Evolutionary conservation across 345 rosid species (phyloP).

Genomic region (Zanthoxylum bungeanum): DNA sequence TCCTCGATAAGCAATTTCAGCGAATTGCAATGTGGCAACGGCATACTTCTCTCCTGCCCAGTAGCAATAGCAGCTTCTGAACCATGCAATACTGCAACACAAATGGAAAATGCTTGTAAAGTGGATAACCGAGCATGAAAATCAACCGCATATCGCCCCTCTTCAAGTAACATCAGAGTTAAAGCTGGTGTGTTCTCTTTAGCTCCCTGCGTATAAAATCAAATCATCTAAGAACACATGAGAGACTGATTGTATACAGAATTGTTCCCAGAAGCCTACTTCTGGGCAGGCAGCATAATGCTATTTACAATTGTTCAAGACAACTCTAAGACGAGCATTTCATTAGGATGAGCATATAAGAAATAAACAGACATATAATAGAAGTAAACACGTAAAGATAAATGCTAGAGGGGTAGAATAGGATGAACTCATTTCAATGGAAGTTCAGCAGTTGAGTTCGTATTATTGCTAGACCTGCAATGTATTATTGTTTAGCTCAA

Average conservation of each 20-base stretch:
- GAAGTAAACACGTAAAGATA: background rate
- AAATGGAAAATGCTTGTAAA: conserved; percentile 87
- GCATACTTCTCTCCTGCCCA: conserved; percentile 28
- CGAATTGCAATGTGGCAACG: conserved; percentile 45
- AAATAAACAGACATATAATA: background rate
- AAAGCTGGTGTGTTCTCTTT: conserved; percentile 73
- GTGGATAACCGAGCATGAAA: conserved; percentile 88
- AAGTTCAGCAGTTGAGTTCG: too few relatives aligned
- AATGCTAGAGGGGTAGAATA: background rate
- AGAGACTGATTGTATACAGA: conserved; percentile 3
- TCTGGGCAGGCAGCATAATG: background rate
- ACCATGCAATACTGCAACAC: conserved; percentile 70
- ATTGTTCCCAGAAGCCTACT: conserved; percentile 1
- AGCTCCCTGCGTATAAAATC: conserved; percentile 43
- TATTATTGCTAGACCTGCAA: background rate
- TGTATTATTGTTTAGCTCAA: background rate
- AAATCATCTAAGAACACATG: conserved; percentile 10
- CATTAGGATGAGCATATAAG: background rate
- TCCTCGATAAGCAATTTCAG: conserved; percentile 68
- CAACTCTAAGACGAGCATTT: background rate
- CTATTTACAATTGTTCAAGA: background rate
- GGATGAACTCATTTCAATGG: background rate
- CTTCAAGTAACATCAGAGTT: conserved; percentile 44
- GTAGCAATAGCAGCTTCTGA: conserved; percentile 29
- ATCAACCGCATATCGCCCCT: conserved; percentile 72